Conservation (phyloP, 257 asterid genomes). For the Gynochthodes officinalis region DNA sequence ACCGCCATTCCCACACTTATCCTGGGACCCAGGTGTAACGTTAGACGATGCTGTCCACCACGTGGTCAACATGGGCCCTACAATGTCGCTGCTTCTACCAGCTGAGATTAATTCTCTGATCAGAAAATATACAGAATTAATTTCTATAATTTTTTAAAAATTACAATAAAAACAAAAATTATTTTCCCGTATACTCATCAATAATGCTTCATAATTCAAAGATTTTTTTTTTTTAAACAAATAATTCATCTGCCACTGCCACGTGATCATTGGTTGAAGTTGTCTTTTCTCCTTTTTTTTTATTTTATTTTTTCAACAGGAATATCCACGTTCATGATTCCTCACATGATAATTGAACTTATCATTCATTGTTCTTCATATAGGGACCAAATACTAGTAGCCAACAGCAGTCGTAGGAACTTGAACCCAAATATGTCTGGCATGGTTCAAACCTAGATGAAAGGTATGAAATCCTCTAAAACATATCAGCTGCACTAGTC, state of each 20-base stretch:
- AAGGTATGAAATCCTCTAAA: too few relatives aligned
- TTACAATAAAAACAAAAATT: background rate
- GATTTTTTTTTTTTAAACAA: too few relatives aligned
- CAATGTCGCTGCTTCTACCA: slow-evolving; percentile 36
- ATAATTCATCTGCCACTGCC: slow-evolving; percentile 48
- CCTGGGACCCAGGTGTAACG: slow-evolving; percentile 40
- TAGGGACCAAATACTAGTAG: too few relatives aligned
- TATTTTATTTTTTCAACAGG: too few relatives aligned
- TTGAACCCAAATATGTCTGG: too few relatives aligned
- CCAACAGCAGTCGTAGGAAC: too few relatives aligned
- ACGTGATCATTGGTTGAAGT: slow-evolving; percentile 50
- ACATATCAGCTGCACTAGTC: too few relatives aligned
- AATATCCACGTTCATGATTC: too few relatives aligned
- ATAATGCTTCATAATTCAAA: slow-evolving; percentile 39
- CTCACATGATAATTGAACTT: too few relatives aligned
- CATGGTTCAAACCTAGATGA: too few relatives aligned
- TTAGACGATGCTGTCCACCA: slow-evolving; percentile 52
- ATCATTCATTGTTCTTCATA: too few relatives aligned
- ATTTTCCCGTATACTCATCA: slow-evolving; percentile 25
- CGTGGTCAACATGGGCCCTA: slow-evolving; percentile 54
- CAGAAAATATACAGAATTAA: background rate
- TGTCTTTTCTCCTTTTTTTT: too few relatives aligned
- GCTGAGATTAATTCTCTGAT: background rate
- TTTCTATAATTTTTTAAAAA: background rate
- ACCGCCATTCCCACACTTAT: slow-evolving; percentile 39